phyloP scores from a whole-genome alignment of 768 basidiomycete genomes.

The Harrya chromipes region DNA sequence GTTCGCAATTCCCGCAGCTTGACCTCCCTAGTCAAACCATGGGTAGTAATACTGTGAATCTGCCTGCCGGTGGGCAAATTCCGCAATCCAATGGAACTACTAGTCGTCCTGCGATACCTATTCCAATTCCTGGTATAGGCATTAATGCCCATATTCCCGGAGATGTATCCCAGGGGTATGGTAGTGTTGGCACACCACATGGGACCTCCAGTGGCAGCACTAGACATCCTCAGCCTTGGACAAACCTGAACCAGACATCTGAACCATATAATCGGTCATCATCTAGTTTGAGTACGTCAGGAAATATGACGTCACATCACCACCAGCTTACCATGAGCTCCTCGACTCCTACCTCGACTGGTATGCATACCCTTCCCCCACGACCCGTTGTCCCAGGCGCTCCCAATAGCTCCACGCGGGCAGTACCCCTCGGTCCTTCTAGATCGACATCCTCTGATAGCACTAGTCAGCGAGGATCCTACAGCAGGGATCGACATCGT shows the following conservation, averaged over 20 bases:
- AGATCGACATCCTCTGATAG: constrained; percentile 18
- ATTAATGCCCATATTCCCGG: background rate
- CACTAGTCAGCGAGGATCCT: constrained; percentile 16
- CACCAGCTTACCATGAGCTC: background rate
- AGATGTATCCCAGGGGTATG: background rate
- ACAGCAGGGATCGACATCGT: constrained; percentile 14
- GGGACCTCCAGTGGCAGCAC: constrained; percentile 1
- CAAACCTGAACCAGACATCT: constrained; percentile 4
- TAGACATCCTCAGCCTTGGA: background rate
- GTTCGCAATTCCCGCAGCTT: constrained; percentile 15
- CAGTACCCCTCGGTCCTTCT: constrained; percentile 17
- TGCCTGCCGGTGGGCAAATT: background rate
- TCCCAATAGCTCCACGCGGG: constrained; percentile 14
- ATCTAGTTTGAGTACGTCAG: constrained; percentile 1
- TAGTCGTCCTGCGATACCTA: background rate
- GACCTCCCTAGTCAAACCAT: background rate
- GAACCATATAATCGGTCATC: background rate
- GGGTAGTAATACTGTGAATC: background rate
- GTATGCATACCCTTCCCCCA: constrained; percentile 15
- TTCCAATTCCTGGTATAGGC: background rate
- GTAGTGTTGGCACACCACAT: constrained; percentile 8
- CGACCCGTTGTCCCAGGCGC: background rate
- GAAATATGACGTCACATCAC: background rate
- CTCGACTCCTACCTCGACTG: background rate
- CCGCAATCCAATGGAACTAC: background rate